Conservation (phyloP, 2,329 filamentous ascomycete species). For the Pyrenophora tritici-repentis region DNA sequence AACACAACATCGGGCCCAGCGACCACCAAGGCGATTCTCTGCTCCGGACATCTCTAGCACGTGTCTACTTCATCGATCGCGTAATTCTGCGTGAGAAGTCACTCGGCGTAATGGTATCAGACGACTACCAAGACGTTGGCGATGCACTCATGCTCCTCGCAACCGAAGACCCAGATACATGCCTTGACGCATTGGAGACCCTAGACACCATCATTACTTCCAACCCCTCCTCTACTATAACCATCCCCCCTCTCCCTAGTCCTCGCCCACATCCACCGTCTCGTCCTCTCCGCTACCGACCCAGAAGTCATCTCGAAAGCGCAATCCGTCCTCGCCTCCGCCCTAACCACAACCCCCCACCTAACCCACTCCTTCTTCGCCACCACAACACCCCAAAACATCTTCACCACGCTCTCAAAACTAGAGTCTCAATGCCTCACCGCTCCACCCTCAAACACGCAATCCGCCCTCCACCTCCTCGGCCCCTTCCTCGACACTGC, state of each 20-base stretch:
- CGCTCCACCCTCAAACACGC: constrained; percentile 37
- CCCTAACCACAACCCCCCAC: constrained; percentile 13
- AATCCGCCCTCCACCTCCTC: constrained; percentile 38
- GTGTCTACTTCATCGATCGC: constrained; percentile 33
- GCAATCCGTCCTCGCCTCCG: constrained; percentile 32
- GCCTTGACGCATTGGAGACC: constrained; percentile 28
- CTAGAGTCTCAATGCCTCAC: constrained; percentile 36
- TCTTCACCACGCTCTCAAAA: constrained; percentile 23
- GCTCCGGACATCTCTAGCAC: constrained; percentile 26
- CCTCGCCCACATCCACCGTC: constrained; percentile 26
- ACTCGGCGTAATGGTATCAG: constrained; percentile 16
- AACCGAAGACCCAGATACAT: constrained; percentile 33
- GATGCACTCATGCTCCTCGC: constrained; percentile 31
- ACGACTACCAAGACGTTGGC: constrained; percentile 28
- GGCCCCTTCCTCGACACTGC: constrained; percentile 41
- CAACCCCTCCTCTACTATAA: constrained; percentile 7
- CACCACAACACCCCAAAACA: constrained; percentile 16
- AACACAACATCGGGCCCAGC: constrained; percentile 19
- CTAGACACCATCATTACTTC: constrained; percentile 25
- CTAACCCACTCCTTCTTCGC: constrained; percentile 23
- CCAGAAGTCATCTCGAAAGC: constrained; percentile 39
- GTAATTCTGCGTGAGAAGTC: constrained; percentile 25
- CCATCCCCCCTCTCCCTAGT: constrained; percentile 27
- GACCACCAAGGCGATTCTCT: constrained; percentile 18
- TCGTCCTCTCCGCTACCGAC: constrained; percentile 25